These are phyloP conservation scores for Astrothelium macrocarpum DNA, from an alignment of 495 filamentous ascomycete genomes.

Conservation along the genomic window DNA sequence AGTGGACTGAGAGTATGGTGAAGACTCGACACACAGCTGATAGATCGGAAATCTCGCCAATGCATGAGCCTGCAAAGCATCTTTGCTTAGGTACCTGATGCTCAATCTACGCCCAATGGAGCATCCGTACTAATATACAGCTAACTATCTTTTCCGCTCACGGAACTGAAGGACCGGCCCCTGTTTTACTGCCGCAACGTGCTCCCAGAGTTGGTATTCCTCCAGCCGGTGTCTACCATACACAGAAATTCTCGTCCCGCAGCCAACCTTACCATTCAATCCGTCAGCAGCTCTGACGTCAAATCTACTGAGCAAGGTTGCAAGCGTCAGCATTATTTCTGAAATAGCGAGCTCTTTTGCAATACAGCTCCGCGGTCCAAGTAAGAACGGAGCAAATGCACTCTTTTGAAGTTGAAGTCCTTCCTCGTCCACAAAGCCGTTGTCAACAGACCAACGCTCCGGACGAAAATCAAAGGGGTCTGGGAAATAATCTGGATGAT, in stretches of 20 bases:
- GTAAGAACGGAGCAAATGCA: conserved; percentile 25
- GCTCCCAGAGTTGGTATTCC: not conserved
- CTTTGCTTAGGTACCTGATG: not conserved
- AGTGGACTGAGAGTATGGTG: not conserved
- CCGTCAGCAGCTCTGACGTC: conserved; percentile 18
- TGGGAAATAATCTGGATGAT: conserved; percentile 18
- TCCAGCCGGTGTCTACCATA: not conserved
- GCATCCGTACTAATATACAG: not conserved
- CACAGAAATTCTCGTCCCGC: not conserved
- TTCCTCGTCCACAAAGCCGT: not conserved
- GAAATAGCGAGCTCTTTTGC: conserved; percentile 25
- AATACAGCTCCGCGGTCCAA: conserved; percentile 25
- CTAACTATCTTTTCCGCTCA: not conserved
- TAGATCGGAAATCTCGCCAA: not conserved
- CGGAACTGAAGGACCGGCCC: not conserved
- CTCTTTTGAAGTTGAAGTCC: conserved; percentile 7
- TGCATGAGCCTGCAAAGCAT: not conserved
- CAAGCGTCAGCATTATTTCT: conserved; percentile 22
- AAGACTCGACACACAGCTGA: not conserved
- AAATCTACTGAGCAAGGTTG: conserved; percentile 19
- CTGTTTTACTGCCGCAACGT: not conserved
- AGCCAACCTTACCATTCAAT: not conserved
- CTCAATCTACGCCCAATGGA: not conserved
- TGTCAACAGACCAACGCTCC: conserved; percentile 11
- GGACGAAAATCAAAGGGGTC: conserved; percentile 14